phyloP scores from a whole-genome alignment of 176 grass and related monocot genomes.

The Aegilops tauschii region DNA sequence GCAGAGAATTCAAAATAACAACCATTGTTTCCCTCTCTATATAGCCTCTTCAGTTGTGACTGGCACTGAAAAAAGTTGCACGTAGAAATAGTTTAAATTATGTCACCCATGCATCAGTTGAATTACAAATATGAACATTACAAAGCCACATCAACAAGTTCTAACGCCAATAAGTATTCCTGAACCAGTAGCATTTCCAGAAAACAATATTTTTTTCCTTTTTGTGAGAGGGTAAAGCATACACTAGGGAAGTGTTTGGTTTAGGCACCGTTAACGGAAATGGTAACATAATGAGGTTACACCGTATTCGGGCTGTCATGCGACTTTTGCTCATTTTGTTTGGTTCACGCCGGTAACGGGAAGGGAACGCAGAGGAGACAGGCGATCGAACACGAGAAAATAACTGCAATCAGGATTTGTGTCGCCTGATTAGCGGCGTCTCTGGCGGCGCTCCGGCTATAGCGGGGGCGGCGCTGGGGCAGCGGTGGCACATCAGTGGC shows the following conservation, averaged over 20 bases:
- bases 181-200: conserved; percentile 17
- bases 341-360: too few species aligned
- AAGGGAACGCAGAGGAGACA: too few species aligned
- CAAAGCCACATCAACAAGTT: not conserved
- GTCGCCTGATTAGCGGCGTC: too few species aligned
- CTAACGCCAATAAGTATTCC: conserved; percentile 3
- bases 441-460: too few species aligned
- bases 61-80: conserved; percentile 69
- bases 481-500: too few species aligned
- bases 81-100: conserved; percentile 19
- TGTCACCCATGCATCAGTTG: conserved; percentile 4
- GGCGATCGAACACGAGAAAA: too few species aligned
- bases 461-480: too few species aligned
- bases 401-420: too few species aligned
- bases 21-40: conserved; percentile 76
- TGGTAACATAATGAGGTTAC: too few species aligned
- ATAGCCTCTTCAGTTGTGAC: conserved; percentile 89
- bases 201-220: not conserved
- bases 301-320: too few species aligned
- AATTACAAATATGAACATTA: conserved; percentile 10
- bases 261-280: too few species aligned
- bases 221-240: not conserved
- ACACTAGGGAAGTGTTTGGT: not conserved
- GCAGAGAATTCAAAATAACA: conserved; percentile 82
- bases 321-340: too few species aligned